Percentiles rank a stretch among this genome's conserved stretches.
These are phyloP conservation scores for Aspergillus sp. DNA, from an alignment of 2,329 filamentous ascomycete species.

Conservation along the genomic window DNA sequence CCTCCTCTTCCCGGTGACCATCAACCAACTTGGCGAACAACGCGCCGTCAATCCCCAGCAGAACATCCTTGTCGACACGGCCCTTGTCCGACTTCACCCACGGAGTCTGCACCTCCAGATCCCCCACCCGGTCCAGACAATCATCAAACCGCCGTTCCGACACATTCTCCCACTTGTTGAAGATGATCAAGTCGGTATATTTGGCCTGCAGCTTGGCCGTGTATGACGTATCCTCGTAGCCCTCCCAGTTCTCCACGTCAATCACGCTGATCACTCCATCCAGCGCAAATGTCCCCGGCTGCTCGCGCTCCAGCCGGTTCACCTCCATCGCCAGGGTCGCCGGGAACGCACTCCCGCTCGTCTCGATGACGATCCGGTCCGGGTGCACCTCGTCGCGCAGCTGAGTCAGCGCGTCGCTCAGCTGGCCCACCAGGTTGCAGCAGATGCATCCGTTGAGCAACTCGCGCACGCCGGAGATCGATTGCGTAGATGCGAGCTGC, in stretches of 20 bases:
- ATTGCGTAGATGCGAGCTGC: conserved; percentile 76
- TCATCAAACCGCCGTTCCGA: conserved; percentile 72
- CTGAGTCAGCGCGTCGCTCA: conserved; percentile 74
- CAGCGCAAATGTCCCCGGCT: conserved; percentile 62
- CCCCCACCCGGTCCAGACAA: conserved; percentile 73
- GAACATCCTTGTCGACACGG: conserved; percentile 70
- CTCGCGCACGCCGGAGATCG: conserved; percentile 87
- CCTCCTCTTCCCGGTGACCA: conserved; percentile 41
- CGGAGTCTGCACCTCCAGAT: conserved; percentile 75
- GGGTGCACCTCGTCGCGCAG: conserved; percentile 62
- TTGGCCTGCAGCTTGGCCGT: conserved; percentile 84
- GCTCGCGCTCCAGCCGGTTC: conserved; percentile 69
- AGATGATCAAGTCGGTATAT: conserved; percentile 86
- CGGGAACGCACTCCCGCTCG: conserved; percentile 81
- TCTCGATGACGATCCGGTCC: conserved; percentile 92
- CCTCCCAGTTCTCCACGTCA: conserved; percentile 92
- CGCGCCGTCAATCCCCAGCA: conserved; percentile 85
- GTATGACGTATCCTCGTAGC: conserved; percentile 86
- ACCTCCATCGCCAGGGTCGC: conserved; percentile 89
- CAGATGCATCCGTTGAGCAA: conserved; percentile 97
- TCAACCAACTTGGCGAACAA: conserved; percentile 47
- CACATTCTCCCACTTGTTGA: conserved; percentile 87
- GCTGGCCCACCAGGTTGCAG: conserved; percentile 94
- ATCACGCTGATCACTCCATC: conserved; percentile 89
- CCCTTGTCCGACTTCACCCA: conserved; percentile 84